Evolutionary conservation across 768 basidiomycete genomes (phyloP), one percentile per base, ranked within the genome.

Genomic region (Botryobasidium botryosum): DNA sequence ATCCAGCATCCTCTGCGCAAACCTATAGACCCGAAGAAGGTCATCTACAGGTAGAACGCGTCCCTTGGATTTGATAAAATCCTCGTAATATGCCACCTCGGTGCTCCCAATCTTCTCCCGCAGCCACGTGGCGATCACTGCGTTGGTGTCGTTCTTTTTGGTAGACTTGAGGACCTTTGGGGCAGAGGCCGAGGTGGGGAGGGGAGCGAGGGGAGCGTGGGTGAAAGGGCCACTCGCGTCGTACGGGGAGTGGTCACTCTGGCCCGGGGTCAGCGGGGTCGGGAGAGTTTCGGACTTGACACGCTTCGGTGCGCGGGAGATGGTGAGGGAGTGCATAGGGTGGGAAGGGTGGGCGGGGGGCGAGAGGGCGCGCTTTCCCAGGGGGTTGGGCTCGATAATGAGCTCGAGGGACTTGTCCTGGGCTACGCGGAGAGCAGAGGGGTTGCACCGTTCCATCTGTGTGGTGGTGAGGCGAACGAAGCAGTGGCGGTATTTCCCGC

Each of bases 1-100:
- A 40, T 71, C 66, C 25, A 71, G 57, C 57, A 69, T 64, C 26
- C 64, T 55, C 49, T 73, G 66, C 33, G 79, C 65, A 52, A 74
- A 69, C 13, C 55, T 54, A 49, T 73, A 80, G 52, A 71, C 69
- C 31, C 61, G 60, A 45, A 73, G 58, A 6, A 50, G 37, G 27
- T 53, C 51, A 13, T 44, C 44, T 21, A 53, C 47, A 18, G 51
- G 48, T 35, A 53, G 40, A 21, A 53, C 36, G 7, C 47, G 38
- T 6, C 61, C 66, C 44, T 62, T 64, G 5, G 62, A 62, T 46
- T 61, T 56, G 56, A 69, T 73, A 52, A 69, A 75, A 7, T 61
- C 61, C 6, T 49, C 45, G 65, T 69, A 76, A n/a, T n/a, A n/a
- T n/a, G n/a, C n/a, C 20, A 54, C 61, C 2, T 53, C 52, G 4